Percentiles rank a stretch among this genome's conserved stretches.
phyloP scores from a whole-genome alignment of 2,329 filamentous ascomycete genomes.

The Arthroderma sp. region DNA sequence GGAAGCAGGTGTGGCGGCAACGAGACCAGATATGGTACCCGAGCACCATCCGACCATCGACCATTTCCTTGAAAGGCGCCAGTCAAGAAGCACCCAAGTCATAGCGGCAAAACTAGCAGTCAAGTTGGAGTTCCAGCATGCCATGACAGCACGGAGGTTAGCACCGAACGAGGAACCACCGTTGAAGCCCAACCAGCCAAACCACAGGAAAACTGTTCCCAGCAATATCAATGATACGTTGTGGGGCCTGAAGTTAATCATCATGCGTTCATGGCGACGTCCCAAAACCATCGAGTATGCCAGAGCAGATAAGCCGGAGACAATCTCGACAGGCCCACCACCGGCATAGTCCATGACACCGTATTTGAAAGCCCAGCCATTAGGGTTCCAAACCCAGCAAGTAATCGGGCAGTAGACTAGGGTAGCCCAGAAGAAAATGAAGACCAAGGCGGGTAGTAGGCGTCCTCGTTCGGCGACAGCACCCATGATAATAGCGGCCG shows the following conservation, averaged over 20 bases:
- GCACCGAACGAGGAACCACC: constrained; percentile 88
- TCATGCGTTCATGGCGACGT: constrained; percentile 96
- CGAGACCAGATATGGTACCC: constrained; percentile 72
- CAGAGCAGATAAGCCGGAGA: constrained; percentile 79
- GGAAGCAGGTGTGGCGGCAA: constrained; percentile 74
- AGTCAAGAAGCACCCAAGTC: constrained; percentile 93
- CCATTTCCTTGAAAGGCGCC: constrained; percentile 87
- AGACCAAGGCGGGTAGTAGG: constrained; percentile 85
- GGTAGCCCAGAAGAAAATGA: constrained; percentile 91
- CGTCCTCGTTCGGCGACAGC: constrained; percentile 90
- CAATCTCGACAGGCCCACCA: constrained; percentile 94
- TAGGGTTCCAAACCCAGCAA: constrained; percentile 92
- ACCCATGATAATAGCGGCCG: constrained; percentile 79
- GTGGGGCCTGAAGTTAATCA: constrained; percentile 98
- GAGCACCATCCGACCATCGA: constrained; percentile 89
- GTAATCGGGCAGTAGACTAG: constrained; percentile 94
- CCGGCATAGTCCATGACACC: constrained; percentile 94
- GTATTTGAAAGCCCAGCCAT: constrained; percentile 84
- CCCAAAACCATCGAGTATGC: constrained; percentile 95
- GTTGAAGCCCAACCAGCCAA: constrained; percentile 98
- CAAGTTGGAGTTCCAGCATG: constrained; percentile 95
- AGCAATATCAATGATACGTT: constrained; percentile 96
- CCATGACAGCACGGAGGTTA: constrained; percentile 87
- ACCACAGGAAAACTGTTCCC: constrained; percentile 92
- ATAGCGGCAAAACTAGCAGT: constrained; percentile 85